Conservation (phyloP, 306 rosid species). For the Canavalia gladiata region DNA sequence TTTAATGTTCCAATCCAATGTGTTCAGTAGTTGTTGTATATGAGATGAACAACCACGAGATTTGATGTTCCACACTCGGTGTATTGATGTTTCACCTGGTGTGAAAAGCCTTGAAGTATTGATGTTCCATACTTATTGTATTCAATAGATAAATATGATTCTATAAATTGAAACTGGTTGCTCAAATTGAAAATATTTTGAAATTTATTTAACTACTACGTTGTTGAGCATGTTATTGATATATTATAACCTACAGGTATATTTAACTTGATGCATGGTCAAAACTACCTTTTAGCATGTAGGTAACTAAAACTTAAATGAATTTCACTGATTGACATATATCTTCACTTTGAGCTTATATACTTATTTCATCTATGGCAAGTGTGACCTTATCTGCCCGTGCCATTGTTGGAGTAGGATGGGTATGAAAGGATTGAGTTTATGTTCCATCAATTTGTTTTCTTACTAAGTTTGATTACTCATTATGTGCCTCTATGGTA, state of each 20-base stretch:
- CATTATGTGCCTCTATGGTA: not conserved
- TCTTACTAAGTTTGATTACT: slow-evolving; percentile 22
- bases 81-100: too few relatives aligned
- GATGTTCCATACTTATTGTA: too few relatives aligned
- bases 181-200: not conserved
- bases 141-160: not conserved
- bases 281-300: not conserved
- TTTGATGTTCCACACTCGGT: too few relatives aligned
- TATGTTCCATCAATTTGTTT: slow-evolving; percentile 32
- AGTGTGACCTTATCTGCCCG: not conserved
- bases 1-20: too few relatives aligned
- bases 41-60: too few relatives aligned
- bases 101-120: too few relatives aligned
- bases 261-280: slow-evolving; percentile 10
- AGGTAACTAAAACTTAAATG: slow-evolving; percentile 13
- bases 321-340: not conserved
- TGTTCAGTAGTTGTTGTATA: too few relatives aligned
- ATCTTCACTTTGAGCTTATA: not conserved
- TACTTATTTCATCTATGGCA: slow-evolving; percentile 14
- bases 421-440: not conserved
- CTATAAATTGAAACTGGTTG: slow-evolving; percentile 7
- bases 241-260: not conserved
- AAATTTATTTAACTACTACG: not conserved
- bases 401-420: not conserved
- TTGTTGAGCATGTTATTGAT: not conserved